phyloP scores from a whole-genome alignment of 2,329 filamentous ascomycete genomes.

The Cercospora sp. region DNA sequence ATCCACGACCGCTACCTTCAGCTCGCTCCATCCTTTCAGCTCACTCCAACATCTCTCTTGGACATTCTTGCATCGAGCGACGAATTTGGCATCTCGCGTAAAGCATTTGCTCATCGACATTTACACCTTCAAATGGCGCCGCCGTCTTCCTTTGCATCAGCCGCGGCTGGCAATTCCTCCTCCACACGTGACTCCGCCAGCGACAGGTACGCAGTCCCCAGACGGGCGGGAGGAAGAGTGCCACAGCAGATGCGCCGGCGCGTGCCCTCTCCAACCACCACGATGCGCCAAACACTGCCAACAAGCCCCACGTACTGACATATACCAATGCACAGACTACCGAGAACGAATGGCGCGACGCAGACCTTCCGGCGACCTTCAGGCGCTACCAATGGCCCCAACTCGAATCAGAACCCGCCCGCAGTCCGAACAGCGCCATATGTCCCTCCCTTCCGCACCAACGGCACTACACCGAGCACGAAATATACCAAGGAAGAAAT shows the following conservation, averaged over 20 bases:
- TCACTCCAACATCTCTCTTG: background rate
- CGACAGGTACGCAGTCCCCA: constrained; percentile 47
- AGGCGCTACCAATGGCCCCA: constrained; percentile 55
- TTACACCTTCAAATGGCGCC: constrained; percentile 42
- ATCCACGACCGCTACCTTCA: background rate
- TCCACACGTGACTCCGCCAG: constrained; percentile 45
- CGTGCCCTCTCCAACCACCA: background rate
- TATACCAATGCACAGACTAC: constrained; percentile 50
- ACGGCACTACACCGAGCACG: constrained; percentile 54
- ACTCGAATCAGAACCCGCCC: constrained; percentile 42
- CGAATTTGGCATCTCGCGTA: constrained; percentile 4
- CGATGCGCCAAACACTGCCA: background rate
- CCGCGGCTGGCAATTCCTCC: constrained; percentile 48
- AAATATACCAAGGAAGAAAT: constrained; percentile 80
- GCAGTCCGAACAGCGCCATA: constrained; percentile 46
- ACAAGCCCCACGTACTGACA: constrained; percentile 16
- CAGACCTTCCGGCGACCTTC: constrained; percentile 67
- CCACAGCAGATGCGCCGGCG: constrained; percentile 15
- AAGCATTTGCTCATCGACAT: constrained; percentile 6
- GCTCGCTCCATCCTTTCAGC: background rate
- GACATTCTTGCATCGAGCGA: constrained; percentile 7
- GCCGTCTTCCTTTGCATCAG: constrained; percentile 51
- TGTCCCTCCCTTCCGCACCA: constrained; percentile 62
- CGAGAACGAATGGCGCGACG: constrained; percentile 65
- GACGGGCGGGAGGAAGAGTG: constrained; percentile 4